Evolutionary conservation across 2,329 filamentous ascomycete genomes (phyloP).

Genomic region (Fusarium virguliforme): DNA sequence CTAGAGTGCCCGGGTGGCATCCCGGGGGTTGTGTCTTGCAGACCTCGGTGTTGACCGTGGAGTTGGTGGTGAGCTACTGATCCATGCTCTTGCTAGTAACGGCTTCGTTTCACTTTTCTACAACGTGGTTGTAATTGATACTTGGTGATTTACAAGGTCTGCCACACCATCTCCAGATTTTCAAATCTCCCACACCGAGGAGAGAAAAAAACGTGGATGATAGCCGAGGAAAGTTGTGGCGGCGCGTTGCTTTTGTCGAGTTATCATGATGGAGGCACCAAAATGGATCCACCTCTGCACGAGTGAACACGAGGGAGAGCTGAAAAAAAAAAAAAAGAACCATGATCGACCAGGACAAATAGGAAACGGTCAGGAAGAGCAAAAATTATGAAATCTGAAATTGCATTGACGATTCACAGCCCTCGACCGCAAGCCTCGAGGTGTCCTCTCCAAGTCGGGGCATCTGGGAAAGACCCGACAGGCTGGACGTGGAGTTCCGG

Average conservation of each 20-base stretch:
- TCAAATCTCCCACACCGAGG: slow-evolving; percentile 8
- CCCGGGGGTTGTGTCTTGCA: slow-evolving; percentile 27
- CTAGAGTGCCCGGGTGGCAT: slow-evolving; percentile 36
- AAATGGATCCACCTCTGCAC: slow-evolving; percentile 30
- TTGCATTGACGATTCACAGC: slow-evolving; percentile 37
- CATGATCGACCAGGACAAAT: slow-evolving; percentile 22
- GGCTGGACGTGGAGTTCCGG: slow-evolving; percentile 53
- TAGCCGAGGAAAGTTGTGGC: slow-evolving; percentile 32
- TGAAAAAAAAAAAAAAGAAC: slow-evolving; percentile 19
- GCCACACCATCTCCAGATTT: slow-evolving; percentile 35
- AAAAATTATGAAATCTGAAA: slow-evolving; percentile 33
- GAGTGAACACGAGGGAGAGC: slow-evolving; percentile 21
- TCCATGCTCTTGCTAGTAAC: slow-evolving; percentile 8
- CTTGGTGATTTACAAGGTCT: slow-evolving; percentile 33
- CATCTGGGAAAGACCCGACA: slow-evolving; percentile 52
- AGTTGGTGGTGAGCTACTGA: slow-evolving; percentile 21
- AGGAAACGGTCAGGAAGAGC: slow-evolving; percentile 4
- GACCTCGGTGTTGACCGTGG: slow-evolving; percentile 25
- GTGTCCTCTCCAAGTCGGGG: slow-evolving; percentile 39
- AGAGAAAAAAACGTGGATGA: slow-evolving; percentile 15
- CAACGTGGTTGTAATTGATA: slow-evolving; percentile 26
- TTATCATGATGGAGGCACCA: slow-evolving; percentile 9
- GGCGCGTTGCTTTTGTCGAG: slow-evolving; percentile 33
- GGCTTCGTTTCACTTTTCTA: slow-evolving; percentile 25
- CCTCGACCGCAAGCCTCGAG: slow-evolving; percentile 29